Percentiles rank a stretch among this genome's conserved stretches.
Conservation (phyloP, 2,329 filamentous ascomycete species). For the Claviceps sp. region DNA sequence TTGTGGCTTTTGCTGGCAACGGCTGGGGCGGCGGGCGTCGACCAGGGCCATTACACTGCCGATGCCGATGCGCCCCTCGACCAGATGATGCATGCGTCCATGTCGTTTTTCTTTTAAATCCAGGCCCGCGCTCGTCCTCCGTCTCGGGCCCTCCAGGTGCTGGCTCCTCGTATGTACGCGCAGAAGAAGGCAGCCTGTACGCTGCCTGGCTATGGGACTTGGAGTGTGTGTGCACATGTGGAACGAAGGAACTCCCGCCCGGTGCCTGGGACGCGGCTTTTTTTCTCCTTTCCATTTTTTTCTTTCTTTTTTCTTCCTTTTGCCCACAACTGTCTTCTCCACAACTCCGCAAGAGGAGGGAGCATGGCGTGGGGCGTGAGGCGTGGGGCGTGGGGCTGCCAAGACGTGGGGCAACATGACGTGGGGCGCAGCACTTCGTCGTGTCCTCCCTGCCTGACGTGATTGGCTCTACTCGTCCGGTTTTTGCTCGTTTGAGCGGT, state of each 20-base stretch:
- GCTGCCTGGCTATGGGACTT: too few species aligned
- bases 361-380: neutral
- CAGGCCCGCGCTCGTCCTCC: too few species aligned
- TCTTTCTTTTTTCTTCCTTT: neutral
- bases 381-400: neutral
- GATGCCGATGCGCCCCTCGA: too few species aligned
- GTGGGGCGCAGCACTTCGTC: neutral
- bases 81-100: too few species aligned
- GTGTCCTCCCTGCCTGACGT: neutral
- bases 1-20: too few species aligned
- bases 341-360: neutral
- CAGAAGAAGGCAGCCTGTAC: too few species aligned
- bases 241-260: neutral
- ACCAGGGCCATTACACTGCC: too few species aligned
- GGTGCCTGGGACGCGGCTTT: conserved; percentile 1
- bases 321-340: neutral
- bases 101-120: too few species aligned
- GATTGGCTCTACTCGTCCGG: neutral
- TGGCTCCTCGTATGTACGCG: too few species aligned
- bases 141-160: too few species aligned
- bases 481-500: neutral
- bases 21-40: too few species aligned
- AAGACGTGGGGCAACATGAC: too few species aligned
- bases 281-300: neutral
- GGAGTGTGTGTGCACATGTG: conserved; percentile 1